Evolutionary conservation across 306 rosid genomes (phyloP), one percentile per base, ranked within the genome.

Genomic region (Parietaria judaica): DNA sequence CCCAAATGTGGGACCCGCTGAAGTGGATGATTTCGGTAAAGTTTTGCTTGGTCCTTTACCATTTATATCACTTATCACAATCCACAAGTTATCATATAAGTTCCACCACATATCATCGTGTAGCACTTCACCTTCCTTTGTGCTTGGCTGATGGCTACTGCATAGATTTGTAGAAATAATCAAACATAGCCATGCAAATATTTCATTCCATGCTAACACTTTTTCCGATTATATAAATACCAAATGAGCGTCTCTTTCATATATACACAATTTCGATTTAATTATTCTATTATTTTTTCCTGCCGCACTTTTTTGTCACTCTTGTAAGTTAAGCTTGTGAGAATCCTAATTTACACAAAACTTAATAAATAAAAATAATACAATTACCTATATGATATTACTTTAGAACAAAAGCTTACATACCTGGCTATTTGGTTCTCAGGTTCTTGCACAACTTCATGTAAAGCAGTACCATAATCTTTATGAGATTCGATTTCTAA

Each of bases 41-140:
- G 47, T 45, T 73, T 75, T 84, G 85, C 75, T 84, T 11, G 86
- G 82, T 39, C 96, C 96, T 72, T 84, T 92, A n/a, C 86, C 84
- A 64, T 84, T 86, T 84, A 92, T 75, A 80, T 75, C 87, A 82
- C 90, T 66, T 63, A 92, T 79, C 69, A 86, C 65, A 69, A 74
- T 72, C 98, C 95, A 92, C 77, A 92, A 66, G 36, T 70, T 82
- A 70, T 92, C 98, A 43, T 86, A 92, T 41, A 86, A 76, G 68
- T 62, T 76, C 98, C 96, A 92, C 98, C 96, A 92, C 51, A 72
- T 80, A 66, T 86, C 96, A 67, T 82, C 94, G 68, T 75, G 70
- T 58, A 60, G 13, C 13, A 7, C 48, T 60, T 79, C 83, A 61
- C 75, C 81, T 64, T 72, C 86, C 72, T 64, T 63, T 64, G 64